Evolutionary conservation across 768 basidiomycete genomes (phyloP).

Genomic region (Holtermannia corniformis): DNA sequence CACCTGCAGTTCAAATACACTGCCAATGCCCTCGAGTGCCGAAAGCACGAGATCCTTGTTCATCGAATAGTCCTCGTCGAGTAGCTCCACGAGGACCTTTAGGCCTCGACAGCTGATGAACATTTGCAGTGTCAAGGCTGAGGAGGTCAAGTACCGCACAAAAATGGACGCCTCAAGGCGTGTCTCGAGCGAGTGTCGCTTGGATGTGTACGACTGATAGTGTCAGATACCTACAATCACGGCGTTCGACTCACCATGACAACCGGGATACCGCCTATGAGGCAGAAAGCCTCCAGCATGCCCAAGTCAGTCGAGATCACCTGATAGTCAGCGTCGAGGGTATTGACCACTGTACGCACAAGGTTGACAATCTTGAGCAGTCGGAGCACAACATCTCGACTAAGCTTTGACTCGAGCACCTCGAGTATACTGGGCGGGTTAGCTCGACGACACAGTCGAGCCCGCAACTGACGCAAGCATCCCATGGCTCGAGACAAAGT

Average conservation of each 20-base stretch:
- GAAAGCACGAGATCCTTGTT: slow-evolving; percentile 85
- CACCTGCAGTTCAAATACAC: slow-evolving; percentile 73
- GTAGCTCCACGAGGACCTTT: slow-evolving; percentile 84
- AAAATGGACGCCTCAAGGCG: slow-evolving; percentile 92
- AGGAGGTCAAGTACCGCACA: slow-evolving; percentile 76
- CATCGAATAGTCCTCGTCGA: slow-evolving; percentile 91
- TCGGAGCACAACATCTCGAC: slow-evolving; percentile 74
- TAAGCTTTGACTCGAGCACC: slow-evolving; percentile 76
- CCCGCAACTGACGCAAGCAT: slow-evolving; percentile 57
- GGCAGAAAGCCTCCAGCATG: slow-evolving; percentile 87
- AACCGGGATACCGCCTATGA: slow-evolving; percentile 79
- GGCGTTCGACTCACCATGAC: slow-evolving; percentile 54
- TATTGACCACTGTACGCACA: slow-evolving; percentile 45
- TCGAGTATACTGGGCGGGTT: slow-evolving; percentile 54
- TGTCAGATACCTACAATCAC: neutral
- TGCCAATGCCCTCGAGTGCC: slow-evolving; percentile 86
- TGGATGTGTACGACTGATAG: slow-evolving; percentile 68
- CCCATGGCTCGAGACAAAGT: slow-evolving; percentile 85
- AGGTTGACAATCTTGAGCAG: slow-evolving; percentile 80
- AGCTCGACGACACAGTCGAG: neutral
- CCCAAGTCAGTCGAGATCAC: slow-evolving; percentile 60
- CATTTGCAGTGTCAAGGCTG: slow-evolving; percentile 91
- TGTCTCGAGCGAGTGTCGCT: slow-evolving; percentile 86
- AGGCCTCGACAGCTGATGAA: slow-evolving; percentile 97
- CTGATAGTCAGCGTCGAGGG: slow-evolving; percentile 24